Evolutionary conservation across 768 basidiomycete genomes (phyloP), one percentile per base, ranked within the genome.

Genomic region (Psilocybe azurescens): DNA sequence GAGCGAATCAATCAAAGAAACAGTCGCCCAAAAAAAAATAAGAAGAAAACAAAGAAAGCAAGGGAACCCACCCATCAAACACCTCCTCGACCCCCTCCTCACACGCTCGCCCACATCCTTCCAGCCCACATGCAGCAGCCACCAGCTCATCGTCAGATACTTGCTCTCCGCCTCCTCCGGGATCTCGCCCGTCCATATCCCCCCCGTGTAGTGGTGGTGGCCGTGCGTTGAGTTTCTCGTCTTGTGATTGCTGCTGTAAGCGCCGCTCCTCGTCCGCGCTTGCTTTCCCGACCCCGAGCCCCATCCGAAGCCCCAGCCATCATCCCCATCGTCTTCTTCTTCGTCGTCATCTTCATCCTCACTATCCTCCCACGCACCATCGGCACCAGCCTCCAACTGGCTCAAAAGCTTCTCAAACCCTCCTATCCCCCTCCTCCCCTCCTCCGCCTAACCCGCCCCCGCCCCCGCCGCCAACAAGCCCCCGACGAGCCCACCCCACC

Each of bases 61-160:
- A 61, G 10, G 38, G 33, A 1, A 78, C 91, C 65, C 62, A 96
- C 95, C 86, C 86, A 56, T 93, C 89, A 60, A 97, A 93, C 0
- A 92, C 93, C 60, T 89, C 89, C 68, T 93, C 89, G 0, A 95
- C 93, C 85, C 90, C 36, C 83, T 76, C 66, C 88, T 77, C 0
- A 95, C 91, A 41, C 92, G 79, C 65, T 87, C 86, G 0, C 85
- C 87, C 0, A 98, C 83, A 60, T 90, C 89, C 66, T 89, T 91
- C 95, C 95, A 97, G 0, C 96, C 95, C 3, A 94, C 90, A 70
- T 97, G 89, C 58, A 97, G 69, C 9, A 97, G 79, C 94, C 95
- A 97, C 94, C 95, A 98, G 41, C 89, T 92, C 67, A 96, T 83
- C 0, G 91, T 94, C 53, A 97, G 77, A 70, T 88, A 98, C 70